Evolutionary conservation across 768 basidiomycete genomes (phyloP), one percentile per base, ranked within the genome.

Genomic region (Boletus tomentosulus): DNA sequence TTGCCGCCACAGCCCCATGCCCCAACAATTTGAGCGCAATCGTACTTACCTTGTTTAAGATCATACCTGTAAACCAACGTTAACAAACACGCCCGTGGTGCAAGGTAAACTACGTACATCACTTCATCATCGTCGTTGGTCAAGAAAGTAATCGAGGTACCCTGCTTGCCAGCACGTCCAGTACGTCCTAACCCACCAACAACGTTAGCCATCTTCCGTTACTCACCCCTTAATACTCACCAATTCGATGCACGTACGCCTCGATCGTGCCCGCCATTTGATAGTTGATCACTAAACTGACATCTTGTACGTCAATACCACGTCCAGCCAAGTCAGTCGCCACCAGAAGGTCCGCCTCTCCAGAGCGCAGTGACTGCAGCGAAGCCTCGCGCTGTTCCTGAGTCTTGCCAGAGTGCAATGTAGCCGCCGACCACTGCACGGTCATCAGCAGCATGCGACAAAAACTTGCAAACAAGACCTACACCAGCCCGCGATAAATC

Each of bases 281-380:
- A 79, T 85, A 99, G 71, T 98, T 98, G 78, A 98, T 85, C 57
- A 98, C 96, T 48, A 97, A 77, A 56, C 85, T 89, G 56, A 98
- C 97, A 68, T 98, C 94, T 56, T 92, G 91, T 12, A 99, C 96
- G 71, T 99, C 97, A 70, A 98, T 98, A 80, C 97, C 97, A 64
- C 97, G 90, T 43, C 97, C 97, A 39, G 97, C 97, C 42, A 99
- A 78, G 71, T 99, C 97, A 5, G 97, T 99, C 1, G 97, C 97
- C 31, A 99, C 96, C 8, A 99, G 79, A 22, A 98, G 80, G 66
- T 94, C 86, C 19, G 87, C 78, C 49, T 93, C 86, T 48, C 95
- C 96, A 27, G 79, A 86, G 10, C 97, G 86, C 55, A 99, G 73
- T 2, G 89, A 77, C 61, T 93, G 87, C 61, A 99, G 72, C 4